These are phyloP conservation scores for Cladosporium colombiae DNA, from an alignment of 2,329 filamentous ascomycete species.

Conservation along the genomic window DNA sequence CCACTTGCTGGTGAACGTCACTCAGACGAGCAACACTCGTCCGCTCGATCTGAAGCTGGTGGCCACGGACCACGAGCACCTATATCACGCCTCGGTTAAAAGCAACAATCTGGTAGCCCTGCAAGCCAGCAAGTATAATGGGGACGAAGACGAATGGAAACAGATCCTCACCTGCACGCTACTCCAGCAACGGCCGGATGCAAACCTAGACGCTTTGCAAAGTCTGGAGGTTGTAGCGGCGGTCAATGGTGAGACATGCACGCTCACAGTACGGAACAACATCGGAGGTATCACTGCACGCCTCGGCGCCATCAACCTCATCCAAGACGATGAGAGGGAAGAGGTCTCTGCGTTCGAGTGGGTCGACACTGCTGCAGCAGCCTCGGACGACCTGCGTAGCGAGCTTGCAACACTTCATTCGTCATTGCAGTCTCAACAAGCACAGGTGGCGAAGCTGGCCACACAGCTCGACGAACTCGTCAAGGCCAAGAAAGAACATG, in stretches of 20 bases:
- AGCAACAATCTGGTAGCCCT: constrained; percentile 58
- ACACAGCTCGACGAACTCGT: constrained; percentile 67
- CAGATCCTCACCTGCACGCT: constrained; percentile 60
- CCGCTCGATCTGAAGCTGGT: constrained; percentile 66
- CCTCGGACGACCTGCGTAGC: constrained; percentile 45
- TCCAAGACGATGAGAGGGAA: constrained; percentile 55
- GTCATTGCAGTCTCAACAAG: constrained; percentile 50
- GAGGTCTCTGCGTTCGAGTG: constrained; percentile 69
- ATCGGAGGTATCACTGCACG: constrained; percentile 71
- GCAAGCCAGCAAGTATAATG: constrained; percentile 56
- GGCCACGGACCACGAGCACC: constrained; percentile 66
- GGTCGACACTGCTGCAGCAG: constrained; percentile 61
- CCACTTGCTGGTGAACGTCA: constrained; percentile 62
- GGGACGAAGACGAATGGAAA: constrained; percentile 67
- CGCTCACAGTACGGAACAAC: constrained; percentile 65
- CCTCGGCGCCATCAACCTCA: constrained; percentile 65
- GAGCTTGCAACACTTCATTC: constrained; percentile 42
- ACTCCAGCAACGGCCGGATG: constrained; percentile 43
- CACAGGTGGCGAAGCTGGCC: constrained; percentile 60
- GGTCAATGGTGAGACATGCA: constrained; percentile 55
- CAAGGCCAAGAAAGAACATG: constrained; percentile 65
- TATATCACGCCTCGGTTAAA: constrained; percentile 62
- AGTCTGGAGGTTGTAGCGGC: constrained; percentile 62
- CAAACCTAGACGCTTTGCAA: constrained; percentile 43
- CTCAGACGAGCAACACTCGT: constrained; percentile 48